Base-by-base conservation (phyloP, 306 rosid genomes). In the Dalbergia cochinchinensis region DNA sequence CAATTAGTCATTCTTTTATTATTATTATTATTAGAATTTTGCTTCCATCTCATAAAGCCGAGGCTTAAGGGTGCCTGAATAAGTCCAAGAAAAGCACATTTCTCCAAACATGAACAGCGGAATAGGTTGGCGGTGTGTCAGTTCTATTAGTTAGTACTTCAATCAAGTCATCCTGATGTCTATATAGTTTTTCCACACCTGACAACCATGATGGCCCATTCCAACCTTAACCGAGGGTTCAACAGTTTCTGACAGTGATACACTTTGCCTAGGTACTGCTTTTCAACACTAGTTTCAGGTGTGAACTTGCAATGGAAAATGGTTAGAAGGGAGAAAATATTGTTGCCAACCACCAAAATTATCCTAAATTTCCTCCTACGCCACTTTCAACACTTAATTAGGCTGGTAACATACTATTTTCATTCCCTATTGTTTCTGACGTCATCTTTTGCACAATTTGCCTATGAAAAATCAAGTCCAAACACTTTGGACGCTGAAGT, bases 221-320 rank as follows among this genome's bases (percentile, higher is more conserved):
- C 73, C 83, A 37, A 64, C 74, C 55, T 42, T 34, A 39, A 26
- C 8, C 5, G 6, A 80, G 74, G 20, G 20, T 53, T n/a, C 73
- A 34, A 47, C 44, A 60, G 71, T 7, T 45, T 33, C 71, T 61
- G 31, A 69, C 63, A 41, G 16, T 45, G 51, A 31, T 48, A 15
- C 59, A 53, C 66, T 65, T 73, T 59, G 55, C 18, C 65, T 3
- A 13, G 47, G 5, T 26, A n/a, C 47, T 67, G 73, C 67, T 37
- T 73, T 83, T 68, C 48, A 78, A 57, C 59, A 64, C 20, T 39
- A 73, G 20, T 61, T 61, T 51, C 19, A 16, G 42, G 47, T 73
- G 47, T 73, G 41, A 59, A 64, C 59, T 78, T 15, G 44, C 47
- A 14, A 5, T n/a, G 42, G 10, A 58, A 64, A 44, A 22, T 13